Evolutionary conservation across 1,139 yeast genomes (phyloP).

Genomic region (Nadsonia commutata): DNA sequence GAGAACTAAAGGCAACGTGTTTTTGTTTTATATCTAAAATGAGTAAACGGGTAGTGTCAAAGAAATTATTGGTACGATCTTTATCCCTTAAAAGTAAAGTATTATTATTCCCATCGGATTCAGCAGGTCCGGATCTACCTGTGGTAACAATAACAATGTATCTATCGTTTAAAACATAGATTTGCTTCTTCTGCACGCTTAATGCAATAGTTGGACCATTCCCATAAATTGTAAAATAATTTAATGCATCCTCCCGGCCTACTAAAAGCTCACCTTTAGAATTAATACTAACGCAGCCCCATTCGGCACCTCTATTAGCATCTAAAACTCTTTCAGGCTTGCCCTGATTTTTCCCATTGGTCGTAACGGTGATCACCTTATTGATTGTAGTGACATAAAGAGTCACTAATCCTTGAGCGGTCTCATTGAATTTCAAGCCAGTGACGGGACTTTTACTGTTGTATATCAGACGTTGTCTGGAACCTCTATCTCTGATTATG

Average conservation of each 20-base stretch:
- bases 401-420: constrained; percentile 19
- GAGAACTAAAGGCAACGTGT: constrained; percentile 54
- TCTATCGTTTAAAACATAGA: constrained; percentile 31
- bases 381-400: constrained; percentile 58
- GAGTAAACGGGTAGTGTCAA: constrained; percentile 33
- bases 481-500: constrained; percentile 73
- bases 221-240: constrained; percentile 40
- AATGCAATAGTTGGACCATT: constrained; percentile 45
- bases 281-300: constrained; percentile 43
- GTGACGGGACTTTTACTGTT: constrained; percentile 61
- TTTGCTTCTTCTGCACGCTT: constrained; percentile 42
- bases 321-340: constrained; percentile 52
- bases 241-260: constrained; percentile 37
- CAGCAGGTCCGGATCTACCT: constrained; percentile 6
- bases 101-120: constrained; percentile 5
- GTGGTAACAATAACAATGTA: constrained; percentile 47
- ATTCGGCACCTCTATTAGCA: constrained; percentile 48
- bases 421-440: constrained; percentile 43
- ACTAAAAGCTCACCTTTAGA: constrained; percentile 33
- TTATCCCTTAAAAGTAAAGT: constrained; percentile 9
- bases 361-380: constrained; percentile 55
- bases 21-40: constrained; percentile 57
- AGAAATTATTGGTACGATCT: constrained; percentile 15
- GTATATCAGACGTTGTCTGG: constrained; percentile 68
- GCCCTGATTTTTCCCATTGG: constrained; percentile 66